Evolutionary conservation across 257 asterid species (phyloP), one percentile per base, ranked within the genome.

Genomic region (Jacaranda mimosifolia): DNA sequence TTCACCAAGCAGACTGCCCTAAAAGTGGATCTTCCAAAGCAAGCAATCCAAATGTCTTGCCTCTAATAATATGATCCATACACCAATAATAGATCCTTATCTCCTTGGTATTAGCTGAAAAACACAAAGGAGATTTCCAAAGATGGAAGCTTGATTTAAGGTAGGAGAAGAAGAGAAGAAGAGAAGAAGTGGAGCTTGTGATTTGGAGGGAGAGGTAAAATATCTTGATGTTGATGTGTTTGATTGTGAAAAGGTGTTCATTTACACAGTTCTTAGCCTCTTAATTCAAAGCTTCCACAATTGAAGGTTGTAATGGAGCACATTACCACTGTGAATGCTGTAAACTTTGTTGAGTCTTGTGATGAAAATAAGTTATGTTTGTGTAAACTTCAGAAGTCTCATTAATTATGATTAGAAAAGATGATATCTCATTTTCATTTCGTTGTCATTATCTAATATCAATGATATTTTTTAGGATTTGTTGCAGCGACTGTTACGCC

Each of bases 401-500:
- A 7, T 36, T 64, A 9, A 53, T 52, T 64, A 51, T 64, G 36
- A 52, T 74, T 14, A 48, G 75, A 14, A 38, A 10, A 51, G 46
- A 77, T 15, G 18, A 7, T 17, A 12, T 43, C 49, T 18, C 49
- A 52, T 71, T 14, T 48, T 52, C 35, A 5, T 42, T 12, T 73
- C n/a, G 26, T 43, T 18, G 7, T 40, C 66, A 49, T 43, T 32
- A 7, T 76, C 73, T 79, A 46, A 70, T 64, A 68, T 75, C 62
- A 14, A 9, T 73, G 36, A 13, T 51, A 9, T 56, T 59, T 81
- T 43, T 63, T 38, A 95, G 99, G 99, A 75, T 90, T 68, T 83
- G 91, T 95, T 63, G 99, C 97, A 19, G 99, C 99, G 70, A 95
- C 99, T 5, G 97, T 95, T 83, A 95, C 99, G 46, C 99, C 99